phyloP scores from a whole-genome alignment of 192 early-diverging fungal genomes.

The Powellomyces hirtus region DNA sequence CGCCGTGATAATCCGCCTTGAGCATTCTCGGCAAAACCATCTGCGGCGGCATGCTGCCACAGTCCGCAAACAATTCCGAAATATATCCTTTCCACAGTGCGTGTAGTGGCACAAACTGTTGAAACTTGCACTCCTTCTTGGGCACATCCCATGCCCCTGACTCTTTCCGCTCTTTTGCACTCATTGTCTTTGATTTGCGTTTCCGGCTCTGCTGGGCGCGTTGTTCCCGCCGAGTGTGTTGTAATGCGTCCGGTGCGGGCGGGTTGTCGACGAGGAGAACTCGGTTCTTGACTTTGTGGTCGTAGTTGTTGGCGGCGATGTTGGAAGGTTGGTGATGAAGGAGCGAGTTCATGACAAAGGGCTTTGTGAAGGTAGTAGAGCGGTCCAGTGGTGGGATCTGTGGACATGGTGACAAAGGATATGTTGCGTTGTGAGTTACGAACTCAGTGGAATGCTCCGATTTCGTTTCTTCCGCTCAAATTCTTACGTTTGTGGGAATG shows the following conservation, averaged over 20 bases:
- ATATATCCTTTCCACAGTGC: slow-evolving; percentile 79
- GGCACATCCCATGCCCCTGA: slow-evolving; percentile 67
- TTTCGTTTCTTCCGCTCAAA: background rate
- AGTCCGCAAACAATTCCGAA: slow-evolving; percentile 48
- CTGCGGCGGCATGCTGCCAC: slow-evolving; percentile 22
- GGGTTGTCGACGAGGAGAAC: slow-evolving; percentile 54
- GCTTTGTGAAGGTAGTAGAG: background rate
- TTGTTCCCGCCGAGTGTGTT: background rate
- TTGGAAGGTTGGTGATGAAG: background rate
- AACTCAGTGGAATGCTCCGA: background rate
- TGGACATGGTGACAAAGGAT: background rate
- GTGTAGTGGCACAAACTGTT: slow-evolving; percentile 70
- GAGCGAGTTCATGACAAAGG: background rate
- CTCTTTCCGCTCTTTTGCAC: slow-evolving; percentile 60
- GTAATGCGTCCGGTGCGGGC: slow-evolving; percentile 14
- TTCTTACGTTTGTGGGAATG: background rate
- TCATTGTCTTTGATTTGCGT: slow-evolving; percentile 55
- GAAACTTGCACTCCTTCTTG: slow-evolving; percentile 53
- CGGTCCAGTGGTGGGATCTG: no score
- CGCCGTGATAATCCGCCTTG: slow-evolving; percentile 87
- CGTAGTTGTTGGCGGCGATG: slow-evolving; percentile 31
- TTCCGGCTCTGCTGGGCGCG: slow-evolving; percentile 26
- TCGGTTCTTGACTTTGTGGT: slow-evolving; percentile 51
- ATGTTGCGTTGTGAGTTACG: background rate
- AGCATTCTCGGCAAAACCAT: slow-evolving; percentile 53